Evolutionary conservation across 1,284 basidiomycete genomes (phyloP).

Genomic region (Veloboletus limbatus): DNA sequence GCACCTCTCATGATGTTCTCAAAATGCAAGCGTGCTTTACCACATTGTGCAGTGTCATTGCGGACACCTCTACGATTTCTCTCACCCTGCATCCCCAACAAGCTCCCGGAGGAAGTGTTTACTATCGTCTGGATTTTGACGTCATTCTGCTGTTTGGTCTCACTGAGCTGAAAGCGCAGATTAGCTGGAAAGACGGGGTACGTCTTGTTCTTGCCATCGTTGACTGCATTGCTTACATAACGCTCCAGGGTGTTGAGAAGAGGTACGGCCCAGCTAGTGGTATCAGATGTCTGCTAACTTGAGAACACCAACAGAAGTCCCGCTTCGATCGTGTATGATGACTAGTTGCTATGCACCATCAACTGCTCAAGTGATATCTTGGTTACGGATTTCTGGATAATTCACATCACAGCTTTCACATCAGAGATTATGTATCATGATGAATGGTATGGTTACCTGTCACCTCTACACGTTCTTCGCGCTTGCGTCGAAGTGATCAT

Average conservation of each 20-base stretch:
- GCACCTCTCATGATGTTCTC: neutral
- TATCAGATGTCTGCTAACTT: neutral
- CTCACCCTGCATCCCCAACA: neutral
- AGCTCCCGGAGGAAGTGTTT: neutral
- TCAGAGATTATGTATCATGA: too few species aligned
- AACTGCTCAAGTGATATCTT: neutral
- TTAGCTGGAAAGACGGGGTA: conserved; percentile 23
- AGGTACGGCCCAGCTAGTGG: conserved; percentile 19
- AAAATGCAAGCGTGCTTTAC: conserved; percentile 14
- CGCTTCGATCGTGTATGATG: conserved; percentile 38
- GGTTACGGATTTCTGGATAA: too few species aligned
- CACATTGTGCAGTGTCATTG: conserved; percentile 16
- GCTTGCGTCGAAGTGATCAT: too few species aligned
- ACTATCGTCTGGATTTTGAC: conserved; percentile 18
- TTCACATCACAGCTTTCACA: too few species aligned
- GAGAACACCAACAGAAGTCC: conserved; percentile 30
- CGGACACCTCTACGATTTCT: conserved; percentile 9
- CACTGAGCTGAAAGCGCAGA: conserved; percentile 25
- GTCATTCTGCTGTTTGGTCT: conserved; percentile 27
- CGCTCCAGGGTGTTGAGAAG: conserved; percentile 26
- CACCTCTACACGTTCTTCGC: too few species aligned
- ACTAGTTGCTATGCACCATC: conserved; percentile 7
- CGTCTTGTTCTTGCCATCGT: neutral
- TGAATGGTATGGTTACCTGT: too few species aligned
- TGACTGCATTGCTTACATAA: neutral